Conservation (phyloP, 1,139 yeast species). For the Pichia sp. region DNA sequence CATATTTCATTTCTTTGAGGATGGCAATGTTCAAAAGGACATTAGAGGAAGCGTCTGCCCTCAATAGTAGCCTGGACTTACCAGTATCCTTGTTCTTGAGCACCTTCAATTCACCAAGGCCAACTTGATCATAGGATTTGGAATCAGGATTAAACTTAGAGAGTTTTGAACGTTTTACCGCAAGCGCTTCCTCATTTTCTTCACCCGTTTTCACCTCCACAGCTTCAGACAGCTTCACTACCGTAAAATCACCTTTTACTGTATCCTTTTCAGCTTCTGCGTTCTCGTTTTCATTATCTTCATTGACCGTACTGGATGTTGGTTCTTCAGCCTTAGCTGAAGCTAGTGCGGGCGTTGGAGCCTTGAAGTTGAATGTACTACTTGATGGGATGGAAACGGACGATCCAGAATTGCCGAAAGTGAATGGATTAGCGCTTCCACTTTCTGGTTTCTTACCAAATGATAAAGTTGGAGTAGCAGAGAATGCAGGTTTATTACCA, state of each 20-base stretch:
- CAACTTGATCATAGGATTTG: slow-evolving; percentile 52
- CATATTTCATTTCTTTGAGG: slow-evolving; percentile 45
- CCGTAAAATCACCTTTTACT: slow-evolving; percentile 41
- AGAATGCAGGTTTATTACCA: slow-evolving; percentile 1
- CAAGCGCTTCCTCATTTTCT: slow-evolving; percentile 64
- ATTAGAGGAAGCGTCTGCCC: slow-evolving; percentile 80
- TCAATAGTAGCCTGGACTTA: slow-evolving; percentile 65
- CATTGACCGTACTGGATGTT: slow-evolving; percentile 2
- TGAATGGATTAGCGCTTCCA: slow-evolving; percentile 16
- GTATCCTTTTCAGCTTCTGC: slow-evolving; percentile 33
- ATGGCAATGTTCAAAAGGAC: slow-evolving; percentile 64
- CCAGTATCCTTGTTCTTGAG: slow-evolving; percentile 49
- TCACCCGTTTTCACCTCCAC: slow-evolving; percentile 69
- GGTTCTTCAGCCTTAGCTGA: slow-evolving; percentile 15
- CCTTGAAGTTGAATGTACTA: slow-evolving; percentile 17
- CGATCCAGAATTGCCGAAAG: slow-evolving; percentile 25
- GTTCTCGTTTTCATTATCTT: slow-evolving; percentile 14
- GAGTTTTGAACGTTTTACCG: slow-evolving; percentile 65
- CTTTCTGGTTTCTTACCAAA: too few species aligned
- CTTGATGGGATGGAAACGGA: slow-evolving; percentile 7
- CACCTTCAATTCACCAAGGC: slow-evolving; percentile 78
- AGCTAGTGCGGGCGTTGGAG: too few species aligned
- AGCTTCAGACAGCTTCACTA: slow-evolving; percentile 40
- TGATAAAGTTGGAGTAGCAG: too few species aligned
- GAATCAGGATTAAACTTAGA: slow-evolving; percentile 51